phyloP scores from a whole-genome alignment of 257 asterid genomes.

The Nicotiana obtusifolia region DNA sequence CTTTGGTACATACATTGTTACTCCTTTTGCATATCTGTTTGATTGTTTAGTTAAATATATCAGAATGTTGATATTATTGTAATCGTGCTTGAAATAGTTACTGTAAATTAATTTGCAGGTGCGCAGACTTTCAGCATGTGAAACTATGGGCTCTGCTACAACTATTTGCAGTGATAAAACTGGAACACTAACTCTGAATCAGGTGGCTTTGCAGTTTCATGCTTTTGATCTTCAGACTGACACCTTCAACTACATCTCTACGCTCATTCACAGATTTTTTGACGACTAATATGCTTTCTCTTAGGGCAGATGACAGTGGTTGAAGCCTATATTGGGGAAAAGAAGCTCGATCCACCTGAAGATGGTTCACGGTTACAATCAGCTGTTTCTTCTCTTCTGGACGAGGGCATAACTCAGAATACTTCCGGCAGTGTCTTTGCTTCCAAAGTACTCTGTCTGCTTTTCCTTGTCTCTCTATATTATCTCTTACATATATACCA shows the following conservation, averaged over 20 bases:
- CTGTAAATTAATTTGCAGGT: constrained; percentile 45
- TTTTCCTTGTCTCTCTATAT: background rate
- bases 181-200: constrained; percentile 91
- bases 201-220: constrained; percentile 37
- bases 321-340: constrained; percentile 72
- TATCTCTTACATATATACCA: background rate
- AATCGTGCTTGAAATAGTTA: background rate
- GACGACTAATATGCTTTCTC: constrained; percentile 11
- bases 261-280: constrained; percentile 3
- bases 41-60: background rate
- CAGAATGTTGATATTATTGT: background rate
- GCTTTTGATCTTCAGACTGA: constrained; percentile 10
- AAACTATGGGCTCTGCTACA: constrained; percentile 98
- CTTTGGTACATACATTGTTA: constrained; percentile 48
- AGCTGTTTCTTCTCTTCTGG: constrained; percentile 58
- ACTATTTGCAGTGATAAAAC: constrained; percentile 97
- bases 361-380: constrained; percentile 58
- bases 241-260: constrained; percentile 9
- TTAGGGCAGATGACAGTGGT: constrained; percentile 77
- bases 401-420: constrained; percentile 85
- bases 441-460: constrained; percentile 49
- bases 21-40: constrained; percentile 3
- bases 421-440: constrained; percentile 81
- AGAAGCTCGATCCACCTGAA: constrained; percentile 56
- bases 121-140: constrained; percentile 98